These are phyloP conservation scores for Eucalyptus sp. DNA, from an alignment of 345 rosid species.

Conservation along the genomic window DNA sequence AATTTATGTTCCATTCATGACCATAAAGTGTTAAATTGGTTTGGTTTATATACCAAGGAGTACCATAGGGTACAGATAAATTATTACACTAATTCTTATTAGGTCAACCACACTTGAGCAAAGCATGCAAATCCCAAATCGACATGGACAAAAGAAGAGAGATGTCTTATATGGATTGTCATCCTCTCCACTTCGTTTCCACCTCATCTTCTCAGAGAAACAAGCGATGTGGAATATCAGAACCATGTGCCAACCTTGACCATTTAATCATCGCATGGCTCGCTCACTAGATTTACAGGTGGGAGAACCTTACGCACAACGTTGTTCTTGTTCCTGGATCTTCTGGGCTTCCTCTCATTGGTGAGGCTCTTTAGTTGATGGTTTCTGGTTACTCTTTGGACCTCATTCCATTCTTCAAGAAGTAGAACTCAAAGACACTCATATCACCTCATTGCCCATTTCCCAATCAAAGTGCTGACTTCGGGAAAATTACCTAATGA, in stretches of 20 bases:
- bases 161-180: not conserved
- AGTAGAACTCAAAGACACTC: conserved; percentile 1
- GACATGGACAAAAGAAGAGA: not conserved
- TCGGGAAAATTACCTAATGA: not conserved
- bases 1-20: not conserved
- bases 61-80: too few relatives aligned
- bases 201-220: not conserved
- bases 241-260: not conserved
- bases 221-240: not conserved
- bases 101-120: not conserved
- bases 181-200: not conserved
- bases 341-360: conserved; percentile 12
- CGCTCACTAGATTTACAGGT: not conserved
- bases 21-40: not conserved
- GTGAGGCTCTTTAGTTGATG: conserved; percentile 8
- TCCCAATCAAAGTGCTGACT: not conserved
- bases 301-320: conserved; percentile 1
- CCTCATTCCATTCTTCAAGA: conserved; percentile 5
- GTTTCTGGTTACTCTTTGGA: not conserved
- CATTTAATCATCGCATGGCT: not conserved
- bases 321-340: conserved; percentile 16
- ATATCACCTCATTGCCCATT: not conserved
- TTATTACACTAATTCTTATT: too few relatives aligned
- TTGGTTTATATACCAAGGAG: not conserved
- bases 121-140: not conserved